These are phyloP conservation scores for Phytophthora colocasiae DNA, from an alignment of 352 stramenopile genomes.

Conservation along the genomic window DNA sequence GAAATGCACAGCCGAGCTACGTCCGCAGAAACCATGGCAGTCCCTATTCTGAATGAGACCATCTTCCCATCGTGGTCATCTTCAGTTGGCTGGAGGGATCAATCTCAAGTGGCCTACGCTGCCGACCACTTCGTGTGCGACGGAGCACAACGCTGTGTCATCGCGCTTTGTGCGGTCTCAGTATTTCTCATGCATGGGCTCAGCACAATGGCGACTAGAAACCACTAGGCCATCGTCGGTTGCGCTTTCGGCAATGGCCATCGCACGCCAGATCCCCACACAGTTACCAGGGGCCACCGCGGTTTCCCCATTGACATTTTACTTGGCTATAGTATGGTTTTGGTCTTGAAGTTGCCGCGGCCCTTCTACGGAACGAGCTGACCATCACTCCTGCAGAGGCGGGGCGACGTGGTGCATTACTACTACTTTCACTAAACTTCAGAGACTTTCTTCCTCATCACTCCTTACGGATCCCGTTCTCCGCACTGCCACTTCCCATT, in stretches of 20 bases:
- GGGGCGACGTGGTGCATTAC: conserved; percentile 20
- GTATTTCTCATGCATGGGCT: not conserved
- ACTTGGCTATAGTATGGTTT: conserved; percentile 38
- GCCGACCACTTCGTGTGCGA: conserved; percentile 12
- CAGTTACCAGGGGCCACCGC: conserved; percentile 7
- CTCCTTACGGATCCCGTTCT: conserved; percentile 20
- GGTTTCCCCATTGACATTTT: conserved; percentile 13
- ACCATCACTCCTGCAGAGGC: conserved; percentile 24
- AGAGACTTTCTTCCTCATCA: conserved; percentile 22
- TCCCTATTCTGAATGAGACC: conserved; percentile 12
- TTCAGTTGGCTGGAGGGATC: no score
- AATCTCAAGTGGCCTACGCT: not conserved
- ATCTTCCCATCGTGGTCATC: conserved; percentile 2
- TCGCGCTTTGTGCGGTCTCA: not conserved
- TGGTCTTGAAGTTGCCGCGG: conserved; percentile 39
- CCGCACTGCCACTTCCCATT: conserved; percentile 32
- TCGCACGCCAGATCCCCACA: conserved; percentile 3
- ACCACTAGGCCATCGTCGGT: conserved; percentile 6
- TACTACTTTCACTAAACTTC: conserved; percentile 6
- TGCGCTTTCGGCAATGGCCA: conserved; percentile 7
- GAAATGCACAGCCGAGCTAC: not conserved
- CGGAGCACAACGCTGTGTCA: not conserved
- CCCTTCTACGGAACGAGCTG: conserved; percentile 26
- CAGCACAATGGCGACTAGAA: conserved; percentile 7
- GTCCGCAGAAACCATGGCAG: not conserved